A percentile compares a stretch with the other conserved stretches of the same genome.
These are phyloP conservation scores for Diaporthe australafricana DNA, from an alignment of 2,329 filamentous ascomycete genomes.

Conservation along the genomic window DNA sequence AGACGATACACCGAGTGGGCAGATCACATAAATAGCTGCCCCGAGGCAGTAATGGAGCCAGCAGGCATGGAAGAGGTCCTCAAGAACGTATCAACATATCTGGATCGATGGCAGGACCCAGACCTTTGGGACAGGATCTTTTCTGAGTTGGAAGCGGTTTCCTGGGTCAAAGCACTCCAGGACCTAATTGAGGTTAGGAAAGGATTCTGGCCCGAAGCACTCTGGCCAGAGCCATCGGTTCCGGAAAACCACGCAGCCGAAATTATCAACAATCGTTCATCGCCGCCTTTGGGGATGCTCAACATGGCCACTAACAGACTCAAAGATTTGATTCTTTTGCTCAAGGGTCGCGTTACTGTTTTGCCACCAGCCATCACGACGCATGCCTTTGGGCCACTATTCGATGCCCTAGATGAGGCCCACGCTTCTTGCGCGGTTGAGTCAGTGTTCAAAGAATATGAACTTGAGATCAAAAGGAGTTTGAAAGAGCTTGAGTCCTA, in stretches of 20 bases:
- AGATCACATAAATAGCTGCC: neutral
- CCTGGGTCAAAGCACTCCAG: neutral
- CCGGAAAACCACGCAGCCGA: neutral
- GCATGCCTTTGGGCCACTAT: neutral
- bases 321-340: neutral
- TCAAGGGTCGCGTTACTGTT: neutral
- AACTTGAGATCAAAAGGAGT: neutral
- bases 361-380: neutral
- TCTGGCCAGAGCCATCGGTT: too few relatives aligned
- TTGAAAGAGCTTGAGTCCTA: neutral
- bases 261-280: neutral
- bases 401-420: neutral
- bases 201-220: neutral
- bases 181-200: neutral
- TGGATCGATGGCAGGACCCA: conserved; percentile 1
- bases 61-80: neutral
- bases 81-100: neutral
- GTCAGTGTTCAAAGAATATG: neutral
- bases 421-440: too few relatives aligned
- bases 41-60: neutral
- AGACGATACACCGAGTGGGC: neutral
- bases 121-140: neutral
- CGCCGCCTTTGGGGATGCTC: neutral
- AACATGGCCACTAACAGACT: neutral
- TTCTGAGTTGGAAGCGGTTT: neutral